A percentile compares a stretch with the other conserved stretches of the same genome.
These are phyloP conservation scores for Nothophytophthora sp. DNA, from an alignment of 352 stramenopile genomes.

Conservation along the genomic window DNA sequence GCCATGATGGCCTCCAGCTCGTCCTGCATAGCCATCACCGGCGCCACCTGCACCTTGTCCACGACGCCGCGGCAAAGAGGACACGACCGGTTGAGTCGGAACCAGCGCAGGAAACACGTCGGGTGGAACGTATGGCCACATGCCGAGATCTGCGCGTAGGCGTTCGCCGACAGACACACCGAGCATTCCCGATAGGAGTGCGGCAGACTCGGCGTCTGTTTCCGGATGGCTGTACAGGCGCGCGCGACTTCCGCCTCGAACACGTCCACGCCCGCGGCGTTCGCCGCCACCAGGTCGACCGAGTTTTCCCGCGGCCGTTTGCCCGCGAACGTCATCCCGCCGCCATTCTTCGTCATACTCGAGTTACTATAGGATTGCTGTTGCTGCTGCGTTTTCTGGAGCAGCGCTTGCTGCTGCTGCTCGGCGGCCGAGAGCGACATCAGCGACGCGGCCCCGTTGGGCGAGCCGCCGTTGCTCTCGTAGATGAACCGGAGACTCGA, in stretches of 20 bases:
- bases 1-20: constrained; percentile 81
- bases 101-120: constrained; percentile 81
- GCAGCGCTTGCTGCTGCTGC: constrained; percentile 2
- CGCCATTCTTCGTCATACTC: too few species aligned
- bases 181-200: constrained; percentile 71
- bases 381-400: background rate
- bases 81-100: constrained; percentile 71
- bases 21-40: constrained; percentile 49
- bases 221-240: constrained; percentile 52
- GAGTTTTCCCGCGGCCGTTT: constrained; percentile 30
- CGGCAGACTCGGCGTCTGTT: constrained; percentile 42
- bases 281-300: constrained; percentile 5
- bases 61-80: constrained; percentile 67
- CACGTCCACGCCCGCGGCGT: constrained; percentile 41
- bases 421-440: constrained; percentile 1
- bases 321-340: constrained; percentile 20
- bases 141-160: constrained; percentile 61
- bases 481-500: constrained; percentile 84
- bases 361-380: background rate
- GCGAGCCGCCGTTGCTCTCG: constrained; percentile 34
- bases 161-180: constrained; percentile 73
- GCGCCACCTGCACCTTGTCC: constrained; percentile 58
- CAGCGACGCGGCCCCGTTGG: too few species aligned
- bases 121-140: constrained; percentile 84
- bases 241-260: constrained; percentile 69